Conservation (phyloP, 768 basidiomycete genomes). For the Mrakia frigida region DNA sequence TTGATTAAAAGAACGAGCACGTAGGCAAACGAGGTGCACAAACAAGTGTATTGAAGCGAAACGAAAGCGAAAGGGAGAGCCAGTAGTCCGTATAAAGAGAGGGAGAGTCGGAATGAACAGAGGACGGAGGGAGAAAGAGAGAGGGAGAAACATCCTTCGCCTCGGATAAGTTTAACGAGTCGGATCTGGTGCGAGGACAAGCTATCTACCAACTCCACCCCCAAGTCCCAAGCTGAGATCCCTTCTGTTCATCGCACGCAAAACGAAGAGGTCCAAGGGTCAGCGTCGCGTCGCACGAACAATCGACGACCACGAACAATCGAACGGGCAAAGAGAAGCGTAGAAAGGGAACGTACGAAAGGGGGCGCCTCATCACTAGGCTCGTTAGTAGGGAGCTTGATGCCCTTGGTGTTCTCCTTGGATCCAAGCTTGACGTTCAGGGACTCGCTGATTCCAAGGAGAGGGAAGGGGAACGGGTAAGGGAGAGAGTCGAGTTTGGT, state of each 20-base stretch:
- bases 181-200: neutral
- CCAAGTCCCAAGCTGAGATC: constrained; percentile 6
- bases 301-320: neutral
- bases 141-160: neutral
- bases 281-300: neutral
- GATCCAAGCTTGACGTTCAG: constrained; percentile 21
- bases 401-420: neutral
- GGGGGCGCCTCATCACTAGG: neutral
- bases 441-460: neutral
- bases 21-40: neutral
- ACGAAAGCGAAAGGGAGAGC: neutral
- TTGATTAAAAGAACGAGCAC: neutral
- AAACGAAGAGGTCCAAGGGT: neutral
- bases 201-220: neutral
- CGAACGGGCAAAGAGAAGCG: neutral
- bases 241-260: neutral
- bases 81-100: neutral
- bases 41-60: neutral
- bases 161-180: no score
- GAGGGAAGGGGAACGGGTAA: constrained; percentile 15
- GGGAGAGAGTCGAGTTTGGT: constrained; percentile 2
- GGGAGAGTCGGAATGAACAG: neutral
- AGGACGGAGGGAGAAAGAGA: neutral
- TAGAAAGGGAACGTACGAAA: neutral
- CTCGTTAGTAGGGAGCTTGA: neutral